phyloP scores from a whole-genome alignment of 495 filamentous ascomycete species.

The Aspergillus wentii region DNA sequence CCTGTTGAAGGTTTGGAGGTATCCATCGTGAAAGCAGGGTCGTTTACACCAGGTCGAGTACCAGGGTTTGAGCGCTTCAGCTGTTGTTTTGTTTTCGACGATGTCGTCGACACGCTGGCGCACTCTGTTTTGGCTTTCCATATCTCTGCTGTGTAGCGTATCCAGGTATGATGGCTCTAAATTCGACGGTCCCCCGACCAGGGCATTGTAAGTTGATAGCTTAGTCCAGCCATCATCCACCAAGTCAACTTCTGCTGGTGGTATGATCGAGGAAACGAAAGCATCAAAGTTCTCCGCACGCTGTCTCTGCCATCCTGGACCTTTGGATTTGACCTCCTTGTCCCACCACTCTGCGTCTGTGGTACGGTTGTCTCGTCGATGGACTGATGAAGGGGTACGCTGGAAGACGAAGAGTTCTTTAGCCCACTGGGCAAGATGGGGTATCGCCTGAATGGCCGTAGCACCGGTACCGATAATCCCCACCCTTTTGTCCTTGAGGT shows the following conservation, averaged over 20 bases:
- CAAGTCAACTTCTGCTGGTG: background rate
- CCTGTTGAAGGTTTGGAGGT: constrained; percentile 27
- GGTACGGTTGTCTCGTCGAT: constrained; percentile 37
- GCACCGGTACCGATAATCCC: constrained; percentile 47
- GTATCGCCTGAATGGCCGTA: constrained; percentile 38
- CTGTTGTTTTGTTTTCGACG: constrained; percentile 15
- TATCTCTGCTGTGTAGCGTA: background rate
- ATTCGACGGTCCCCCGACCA: constrained; percentile 1
- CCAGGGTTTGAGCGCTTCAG: constrained; percentile 25
- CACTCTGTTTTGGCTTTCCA: background rate
- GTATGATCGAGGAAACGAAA: constrained; percentile 1
- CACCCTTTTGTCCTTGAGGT: constrained; percentile 36
- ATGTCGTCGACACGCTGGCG: constrained; percentile 25
- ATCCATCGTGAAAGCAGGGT: constrained; percentile 25
- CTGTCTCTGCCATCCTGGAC: constrained; percentile 37
- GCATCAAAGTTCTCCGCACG: constrained; percentile 27
- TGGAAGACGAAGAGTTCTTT: constrained; percentile 42
- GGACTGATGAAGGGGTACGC: constrained; percentile 47
- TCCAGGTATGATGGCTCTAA: background rate
- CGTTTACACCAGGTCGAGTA: constrained; percentile 29
- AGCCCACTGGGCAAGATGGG: constrained; percentile 26
- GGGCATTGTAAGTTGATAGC: constrained; percentile 3
- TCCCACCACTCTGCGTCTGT: constrained; percentile 44
- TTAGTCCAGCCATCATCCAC: constrained; percentile 14
- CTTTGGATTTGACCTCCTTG: constrained; percentile 27